Base-by-base conservation (phyloP, 345 rosid species). In the Hibiscus trionum region DNA sequence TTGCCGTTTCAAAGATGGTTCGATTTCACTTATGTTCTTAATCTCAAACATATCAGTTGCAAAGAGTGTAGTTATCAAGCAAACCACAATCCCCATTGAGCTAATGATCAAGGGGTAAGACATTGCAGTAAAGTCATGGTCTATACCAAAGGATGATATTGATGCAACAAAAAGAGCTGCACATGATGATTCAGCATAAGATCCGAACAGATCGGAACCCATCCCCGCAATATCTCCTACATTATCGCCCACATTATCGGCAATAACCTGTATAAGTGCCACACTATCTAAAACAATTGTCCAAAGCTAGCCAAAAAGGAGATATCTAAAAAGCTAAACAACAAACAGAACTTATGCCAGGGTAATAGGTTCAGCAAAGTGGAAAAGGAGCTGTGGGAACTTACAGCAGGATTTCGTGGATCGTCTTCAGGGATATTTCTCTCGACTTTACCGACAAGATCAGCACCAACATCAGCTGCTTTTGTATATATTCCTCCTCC, bases 181-280 rank as follows among this genome's bases (percentile, higher is more conserved):
- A 63, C 93, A 87, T 1, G 91, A 81, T 62, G 93, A 80, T 68
- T 88, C 91, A 11, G 93, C 91, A 62, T 88, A 88, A 42, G 93
- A 88, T 0, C 91, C 91, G 8, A 87, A 88, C 6, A 88, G 79
- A 44, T 86, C 91, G 33, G 86, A 87, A 29, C 93, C 93, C 93
- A 87, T 88, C 17, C 93, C 93, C 0, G 88, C 88, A 76, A 88
- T 87, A 26, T 87, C 93, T 60, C 93, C 93, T 39, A 88, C 93
- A 46, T 88, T 88, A 79, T 88, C 85, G 17, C 91, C 91, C 79
- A 88, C 91, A 60, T 88, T 88, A 70, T 88, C 93, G 8, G 93
- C 93, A 76, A 83, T 87, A 24, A 87, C 93, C 91, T 88, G 85
- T 50, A 62, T n/a, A 56, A 21, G 53, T 49, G 53, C 53, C 53